Evolutionary conservation across 2,329 filamentous ascomycete genomes (phyloP), one percentile per base, ranked within the genome.

Genomic region (Trichoderma sp.): DNA sequence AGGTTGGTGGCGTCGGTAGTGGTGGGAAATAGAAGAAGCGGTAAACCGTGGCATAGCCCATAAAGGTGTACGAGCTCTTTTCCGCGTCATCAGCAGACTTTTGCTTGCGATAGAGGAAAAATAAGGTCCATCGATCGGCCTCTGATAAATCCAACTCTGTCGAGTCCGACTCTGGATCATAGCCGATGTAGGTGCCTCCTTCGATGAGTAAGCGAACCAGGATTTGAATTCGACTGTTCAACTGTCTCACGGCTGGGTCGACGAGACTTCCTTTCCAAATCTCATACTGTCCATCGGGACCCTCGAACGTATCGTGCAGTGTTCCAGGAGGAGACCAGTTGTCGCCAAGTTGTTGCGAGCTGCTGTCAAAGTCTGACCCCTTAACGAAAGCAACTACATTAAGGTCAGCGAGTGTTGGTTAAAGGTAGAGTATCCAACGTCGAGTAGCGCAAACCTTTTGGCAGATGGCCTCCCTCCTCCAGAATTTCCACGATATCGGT

Each of bases 41-140:
- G 82, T 98, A 98, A 39, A 95, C 91, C 1, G 95, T 98, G 18
- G 92, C 91, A 81, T 97, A 98, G 71, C 96, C 96, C 43, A 93
- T 90, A 75, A 99, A 93, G 3, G 89, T 88, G 80, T 98, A 97
- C n/a, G 87, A 84, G 15, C 85, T 86, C 68, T 83, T 84, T 11
- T 81, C 83, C 12, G 85, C 80, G 2, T 81, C 77, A 3, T 79
- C 77, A 2, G 80, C 68, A 2, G 78, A 76, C 5, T 82, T 82
- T 73, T 88, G 88, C 78, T 92, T 92, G 76, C 91, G 88, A 81
- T 92, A 95, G 71, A 97, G 85, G 76, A 97, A 90, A 82, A 94
- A 98, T n/a, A 98, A 83, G 0, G 93, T 94, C 96, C 96, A 99
- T 77, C 95, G 89, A 73, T 94, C 89, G 24, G 90, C 91, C 73